Conservation (phyloP, 2,329 filamentous ascomycete genomes). For the Neoscytalidium dimidiatum region DNA sequence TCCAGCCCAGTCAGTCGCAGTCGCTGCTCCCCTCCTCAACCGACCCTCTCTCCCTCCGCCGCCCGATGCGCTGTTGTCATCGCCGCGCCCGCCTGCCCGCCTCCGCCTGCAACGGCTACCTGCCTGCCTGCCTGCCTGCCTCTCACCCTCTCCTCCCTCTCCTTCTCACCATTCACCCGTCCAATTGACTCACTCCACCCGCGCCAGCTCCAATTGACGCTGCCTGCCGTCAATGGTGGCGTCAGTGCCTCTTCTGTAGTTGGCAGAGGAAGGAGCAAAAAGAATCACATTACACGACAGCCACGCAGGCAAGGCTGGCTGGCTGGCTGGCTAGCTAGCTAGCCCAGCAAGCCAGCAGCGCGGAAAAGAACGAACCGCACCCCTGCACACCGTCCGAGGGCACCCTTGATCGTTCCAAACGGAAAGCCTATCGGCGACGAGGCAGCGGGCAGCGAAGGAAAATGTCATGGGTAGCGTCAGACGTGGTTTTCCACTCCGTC, state of each 20-base stretch:
- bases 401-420: conserved; percentile 2
- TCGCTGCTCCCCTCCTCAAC: neutral
- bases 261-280: neutral
- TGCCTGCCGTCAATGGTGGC: neutral
- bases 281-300: conserved; percentile 14
- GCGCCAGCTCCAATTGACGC: neutral
- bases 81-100: conserved; percentile 1
- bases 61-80: conserved; percentile 11
- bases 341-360: conserved; percentile 1
- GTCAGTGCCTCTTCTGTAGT: neutral
- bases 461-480: neutral
- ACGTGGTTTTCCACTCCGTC: neutral
- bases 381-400: conserved; percentile 3
- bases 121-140: neutral
- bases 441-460: neutral
- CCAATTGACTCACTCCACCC: neutral
- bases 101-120: neutral
- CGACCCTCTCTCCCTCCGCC: neutral
- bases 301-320: conserved; percentile 13
- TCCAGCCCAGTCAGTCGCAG: neutral
- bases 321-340: neutral
- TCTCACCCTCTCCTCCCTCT: neutral
- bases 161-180: neutral
- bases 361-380: conserved; percentile 5
- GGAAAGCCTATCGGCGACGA: conserved; percentile 7